Base-by-base conservation (phyloP, 495 filamentous ascomycete species). In the Aspergillus steynii region DNA sequence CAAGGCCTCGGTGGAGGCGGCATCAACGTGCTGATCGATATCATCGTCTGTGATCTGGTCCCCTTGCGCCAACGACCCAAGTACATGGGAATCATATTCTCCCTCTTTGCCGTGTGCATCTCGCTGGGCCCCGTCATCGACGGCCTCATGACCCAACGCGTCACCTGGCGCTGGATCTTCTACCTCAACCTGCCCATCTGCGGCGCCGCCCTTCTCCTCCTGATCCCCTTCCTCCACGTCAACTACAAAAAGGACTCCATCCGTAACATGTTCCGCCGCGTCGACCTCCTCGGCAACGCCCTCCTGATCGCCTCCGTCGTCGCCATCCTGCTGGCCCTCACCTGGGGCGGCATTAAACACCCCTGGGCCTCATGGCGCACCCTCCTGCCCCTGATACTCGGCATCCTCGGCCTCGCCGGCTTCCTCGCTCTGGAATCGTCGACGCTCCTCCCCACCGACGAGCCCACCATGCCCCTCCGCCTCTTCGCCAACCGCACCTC, bases 201-300 rank as follows among this genome's bases (percentile, higher is more conserved):
- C n/a, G 67, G 55, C 6, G 50, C 58, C 12, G 53, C 54, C 1
- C 54, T 67, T 25, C 26, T 46, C 26, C 51, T 60, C 0, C 53
- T 67, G 10, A 37, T 65, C 50, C n/a, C 51, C 15, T 67, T 67
- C 37, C 56, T 69, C 12, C 61, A 49, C 20, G 56, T 67, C 27
- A 55, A 57, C 9, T 48, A 53, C 37, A 53, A 45, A 9, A 32
- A 56, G n/a, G 65, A 67, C 4, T 45, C 60, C 15, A 3, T 79
- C 0, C 12, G 57, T 52, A 47, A 68, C 34, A 79, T 75, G 68
- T 55, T 80, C n/a, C 49, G 53, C 14, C 59, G 62, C 27, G 67
- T 84, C 14, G 83, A 87, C 65, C 83, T 80, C 78, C n/a, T 80
- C 28, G 84, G 85, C 0, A 66, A 69, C 27, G 53, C 76, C 4